These are phyloP conservation scores for Hypoxylon cercidicola DNA, from an alignment of 495 filamentous ascomycete species.

Conservation along the genomic window DNA sequence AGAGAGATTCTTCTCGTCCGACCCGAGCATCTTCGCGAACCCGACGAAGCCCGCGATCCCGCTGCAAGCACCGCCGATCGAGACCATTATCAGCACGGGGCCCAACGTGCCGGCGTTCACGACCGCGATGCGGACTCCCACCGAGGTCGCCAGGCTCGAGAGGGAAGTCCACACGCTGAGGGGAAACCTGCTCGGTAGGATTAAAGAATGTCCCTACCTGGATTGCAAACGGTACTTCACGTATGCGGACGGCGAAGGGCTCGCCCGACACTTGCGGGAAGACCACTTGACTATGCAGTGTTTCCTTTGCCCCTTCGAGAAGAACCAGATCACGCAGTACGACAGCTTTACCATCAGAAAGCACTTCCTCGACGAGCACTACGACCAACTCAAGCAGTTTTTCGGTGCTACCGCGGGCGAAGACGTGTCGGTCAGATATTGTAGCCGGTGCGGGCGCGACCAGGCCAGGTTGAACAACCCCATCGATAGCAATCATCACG, in stretches of 20 bases:
- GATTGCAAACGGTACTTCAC: conserved; percentile 45
- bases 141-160: conserved; percentile 50
- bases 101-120: conserved; percentile 48
- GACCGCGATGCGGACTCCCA: conserved; percentile 52
- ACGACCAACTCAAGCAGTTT: conserved; percentile 12
- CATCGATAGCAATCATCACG: conserved; percentile 39
- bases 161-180: conserved; percentile 47
- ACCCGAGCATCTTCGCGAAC: conserved; percentile 39
- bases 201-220: conserved; percentile 47
- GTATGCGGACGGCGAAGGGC: conserved; percentile 26
- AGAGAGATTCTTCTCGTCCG: conserved; percentile 28
- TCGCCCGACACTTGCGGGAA: conserved; percentile 38
- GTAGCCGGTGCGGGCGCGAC: conserved; percentile 44
- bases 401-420: neutral
- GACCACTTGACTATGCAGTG: conserved; percentile 39
- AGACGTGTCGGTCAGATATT: conserved; percentile 20
- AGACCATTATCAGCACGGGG: conserved; percentile 47
- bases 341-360: conserved; percentile 33
- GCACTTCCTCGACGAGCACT: conserved; percentile 48
- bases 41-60: conserved; percentile 47
- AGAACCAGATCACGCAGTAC: conserved; percentile 32
- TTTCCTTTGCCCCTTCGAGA: conserved; percentile 39
- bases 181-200: conserved; percentile 46
- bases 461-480: conserved; percentile 18
- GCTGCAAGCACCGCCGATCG: conserved; percentile 49